Conservation (phyloP, 495 filamentous ascomycete genomes). For the Ascodesmis nigricans region DNA sequence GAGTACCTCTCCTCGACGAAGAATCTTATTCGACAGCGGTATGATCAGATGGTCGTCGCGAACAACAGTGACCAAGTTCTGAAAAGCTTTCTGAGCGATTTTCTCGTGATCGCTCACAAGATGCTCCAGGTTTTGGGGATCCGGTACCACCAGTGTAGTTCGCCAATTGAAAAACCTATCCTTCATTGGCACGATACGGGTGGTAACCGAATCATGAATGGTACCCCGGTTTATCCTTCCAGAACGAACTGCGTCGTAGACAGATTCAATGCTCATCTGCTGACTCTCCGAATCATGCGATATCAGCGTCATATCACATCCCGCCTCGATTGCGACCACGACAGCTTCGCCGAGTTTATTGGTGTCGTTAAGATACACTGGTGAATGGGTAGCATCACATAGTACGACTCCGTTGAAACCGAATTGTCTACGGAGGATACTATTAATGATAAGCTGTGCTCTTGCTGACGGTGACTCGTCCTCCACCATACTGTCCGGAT, state of each 20-base stretch:
- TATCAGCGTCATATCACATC: slow-evolving; percentile 22
- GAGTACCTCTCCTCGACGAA: slow-evolving; percentile 28
- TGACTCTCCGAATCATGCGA: slow-evolving; percentile 13
- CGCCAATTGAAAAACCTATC: slow-evolving; percentile 21
- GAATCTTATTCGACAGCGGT: slow-evolving; percentile 16
- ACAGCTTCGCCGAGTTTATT: slow-evolving; percentile 19
- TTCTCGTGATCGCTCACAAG: slow-evolving; percentile 20
- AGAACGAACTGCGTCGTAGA: slow-evolving; percentile 17
- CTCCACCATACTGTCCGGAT: slow-evolving; percentile 7
- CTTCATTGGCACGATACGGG: slow-evolving; percentile 15
- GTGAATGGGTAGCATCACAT: slow-evolving; percentile 22
- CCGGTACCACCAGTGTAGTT: slow-evolving; percentile 16
- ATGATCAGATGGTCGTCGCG: slow-evolving; percentile 20
- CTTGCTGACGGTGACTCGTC: slow-evolving; percentile 6
- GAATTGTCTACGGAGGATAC: slow-evolving; percentile 21
- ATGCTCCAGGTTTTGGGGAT: slow-evolving; percentile 13
- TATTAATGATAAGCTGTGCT: slow-evolving; percentile 20
- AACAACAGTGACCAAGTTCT: slow-evolving; percentile 20
- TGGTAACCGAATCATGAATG: slow-evolving; percentile 19
- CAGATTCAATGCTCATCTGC: slow-evolving; percentile 16
- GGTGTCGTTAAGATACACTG: slow-evolving; percentile 10
- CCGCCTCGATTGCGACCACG: slow-evolving; percentile 17
- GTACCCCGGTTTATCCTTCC: slow-evolving; percentile 11
- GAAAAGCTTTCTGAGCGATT: slow-evolving; percentile 19
- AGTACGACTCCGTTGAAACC: slow-evolving; percentile 22